A percentile compares a stretch with the other conserved stretches of the same genome.
phyloP scores from a whole-genome alignment of 495 filamentous ascomycete genomes.

The Tuber umbilicatum region DNA sequence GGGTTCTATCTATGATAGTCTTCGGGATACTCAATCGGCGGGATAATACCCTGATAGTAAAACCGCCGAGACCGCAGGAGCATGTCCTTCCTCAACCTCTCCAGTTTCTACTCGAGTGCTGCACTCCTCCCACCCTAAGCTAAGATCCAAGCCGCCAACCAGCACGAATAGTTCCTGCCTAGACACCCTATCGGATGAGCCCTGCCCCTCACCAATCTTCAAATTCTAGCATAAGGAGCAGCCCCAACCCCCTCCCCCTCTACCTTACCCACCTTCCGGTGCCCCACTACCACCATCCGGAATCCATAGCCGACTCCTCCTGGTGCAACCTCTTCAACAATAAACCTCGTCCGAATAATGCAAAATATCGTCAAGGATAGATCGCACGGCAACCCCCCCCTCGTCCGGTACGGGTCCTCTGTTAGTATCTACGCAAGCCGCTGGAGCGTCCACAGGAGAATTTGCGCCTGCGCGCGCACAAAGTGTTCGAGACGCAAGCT shows the following conservation, averaged over 20 bases:
- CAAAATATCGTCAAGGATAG: conserved; percentile 95
- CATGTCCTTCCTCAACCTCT: too few species aligned
- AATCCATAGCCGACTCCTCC: conserved; percentile 81
- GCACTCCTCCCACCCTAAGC: conserved; percentile 47
- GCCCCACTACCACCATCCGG: conserved; percentile 48
- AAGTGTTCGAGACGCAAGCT: conserved; percentile 95
- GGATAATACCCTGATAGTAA: too few species aligned
- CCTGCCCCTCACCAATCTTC: conserved; percentile 73
- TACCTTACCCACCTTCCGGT: conserved; percentile 9
- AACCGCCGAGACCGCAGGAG: too few species aligned
- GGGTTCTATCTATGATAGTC: too few species aligned
- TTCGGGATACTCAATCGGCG: too few species aligned
- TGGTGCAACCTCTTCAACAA: conserved; percentile 87
- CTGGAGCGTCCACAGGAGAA: conserved; percentile 83
- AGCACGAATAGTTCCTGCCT: not conserved
- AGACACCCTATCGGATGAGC: conserved; percentile 54
- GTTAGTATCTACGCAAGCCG: conserved; percentile 80
- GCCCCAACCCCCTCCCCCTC: not conserved
- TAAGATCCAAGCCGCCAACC: conserved; percentile 27
- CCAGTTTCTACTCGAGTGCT: too few species aligned
- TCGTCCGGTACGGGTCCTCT: conserved; percentile 89
- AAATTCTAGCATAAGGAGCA: conserved; percentile 47
- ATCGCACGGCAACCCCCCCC: conserved; percentile 82
- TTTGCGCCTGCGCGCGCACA: conserved; percentile 86
- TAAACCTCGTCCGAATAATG: conserved; percentile 92